Evolutionary conservation across 495 filamentous ascomycete species (phyloP).

Genomic region (Aspergillus bridgeri): DNA sequence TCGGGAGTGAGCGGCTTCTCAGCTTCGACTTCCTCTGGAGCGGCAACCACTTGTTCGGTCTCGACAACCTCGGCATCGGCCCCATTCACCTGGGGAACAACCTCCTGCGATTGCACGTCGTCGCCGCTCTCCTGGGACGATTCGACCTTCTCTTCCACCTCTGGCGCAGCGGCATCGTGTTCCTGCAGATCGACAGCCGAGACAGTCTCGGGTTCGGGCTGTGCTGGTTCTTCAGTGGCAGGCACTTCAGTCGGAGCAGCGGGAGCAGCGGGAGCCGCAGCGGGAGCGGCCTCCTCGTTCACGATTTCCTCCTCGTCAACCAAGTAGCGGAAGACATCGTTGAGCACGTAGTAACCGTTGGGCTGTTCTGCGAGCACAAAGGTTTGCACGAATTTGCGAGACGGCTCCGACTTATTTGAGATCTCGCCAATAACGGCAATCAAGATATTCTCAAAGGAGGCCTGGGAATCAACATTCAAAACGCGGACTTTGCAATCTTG

Average conservation of each 20-base stretch:
- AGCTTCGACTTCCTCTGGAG: slow-evolving; percentile 41
- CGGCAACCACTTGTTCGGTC: slow-evolving; percentile 27
- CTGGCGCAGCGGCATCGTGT: slow-evolving; percentile 36
- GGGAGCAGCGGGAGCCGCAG: slow-evolving; percentile 37
- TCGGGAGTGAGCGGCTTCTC: slow-evolving; percentile 54
- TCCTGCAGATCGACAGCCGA: slow-evolving; percentile 30
- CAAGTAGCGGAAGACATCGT: slow-evolving; percentile 95
- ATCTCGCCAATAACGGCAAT: slow-evolving; percentile 98
- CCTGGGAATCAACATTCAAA: slow-evolving; percentile 95
- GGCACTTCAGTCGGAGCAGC: slow-evolving; percentile 31
- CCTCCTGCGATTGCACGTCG: slow-evolving; percentile 26
- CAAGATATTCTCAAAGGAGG: slow-evolving; percentile 85
- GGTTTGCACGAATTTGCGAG: slow-evolving; percentile 96
- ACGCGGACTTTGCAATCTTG: slow-evolving; percentile 98
- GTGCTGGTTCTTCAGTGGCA: slow-evolving; percentile 15
- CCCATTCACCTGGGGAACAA: slow-evolving; percentile 42
- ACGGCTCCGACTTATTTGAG: slow-evolving; percentile 83
- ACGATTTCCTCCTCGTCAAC: slow-evolving; percentile 66
- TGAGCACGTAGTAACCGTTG: slow-evolving; percentile 96
- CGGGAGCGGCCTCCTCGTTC: slow-evolving; percentile 52
- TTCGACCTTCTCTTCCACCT: slow-evolving; percentile 60
- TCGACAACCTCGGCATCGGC: slow-evolving; percentile 32
- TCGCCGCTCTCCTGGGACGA: slow-evolving; percentile 34
- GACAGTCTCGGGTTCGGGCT: slow-evolving; percentile 16
- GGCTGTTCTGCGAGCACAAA: slow-evolving; percentile 95